A percentile compares a stretch with the other conserved stretches of the same genome.
These are phyloP conservation scores for Epichloe uncinata DNA, from an alignment of 2,329 filamentous ascomycete genomes.

Conservation along the genomic window DNA sequence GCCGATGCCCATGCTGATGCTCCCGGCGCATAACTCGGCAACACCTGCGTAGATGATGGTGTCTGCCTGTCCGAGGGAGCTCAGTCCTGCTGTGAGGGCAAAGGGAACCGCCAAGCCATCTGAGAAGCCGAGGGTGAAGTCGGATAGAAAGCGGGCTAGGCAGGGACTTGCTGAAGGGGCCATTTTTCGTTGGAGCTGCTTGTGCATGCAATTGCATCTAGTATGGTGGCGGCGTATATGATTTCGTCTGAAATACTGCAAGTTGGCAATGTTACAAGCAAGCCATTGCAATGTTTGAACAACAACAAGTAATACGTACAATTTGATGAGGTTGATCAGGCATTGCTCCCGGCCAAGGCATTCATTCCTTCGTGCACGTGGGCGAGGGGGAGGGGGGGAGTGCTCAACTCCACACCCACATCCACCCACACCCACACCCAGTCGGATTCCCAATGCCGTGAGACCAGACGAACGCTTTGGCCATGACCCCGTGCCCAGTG, in stretches of 20 bases:
- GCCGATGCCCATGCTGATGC: constrained; percentile 62
- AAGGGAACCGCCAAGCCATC: constrained; percentile 67
- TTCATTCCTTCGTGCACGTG: not conserved
- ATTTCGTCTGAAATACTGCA: too few species aligned
- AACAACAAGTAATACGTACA: too few species aligned
- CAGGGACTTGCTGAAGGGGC: constrained; percentile 11
- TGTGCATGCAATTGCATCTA: too few species aligned
- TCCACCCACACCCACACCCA: not conserved
- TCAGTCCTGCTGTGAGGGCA: constrained; percentile 57
- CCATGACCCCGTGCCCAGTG: too few species aligned
- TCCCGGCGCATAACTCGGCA: constrained; percentile 57
- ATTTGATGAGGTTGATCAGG: too few species aligned
- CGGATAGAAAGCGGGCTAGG: constrained; percentile 35
- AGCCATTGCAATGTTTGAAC: too few species aligned
- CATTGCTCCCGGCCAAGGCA: not conserved
- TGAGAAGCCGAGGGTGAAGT: constrained; percentile 60
- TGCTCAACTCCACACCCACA: not conserved
- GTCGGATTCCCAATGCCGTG: too few species aligned
- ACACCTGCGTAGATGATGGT: constrained; percentile 55
- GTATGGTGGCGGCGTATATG: too few species aligned
- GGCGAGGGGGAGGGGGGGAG: not conserved
- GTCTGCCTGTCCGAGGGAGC: constrained; percentile 43
- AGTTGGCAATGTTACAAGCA: too few species aligned
- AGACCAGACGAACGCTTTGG: too few species aligned
- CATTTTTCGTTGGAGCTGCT: not conserved